Base-by-base conservation (phyloP, 2,329 filamentous ascomycete genomes). In the Xylariomycetidae sp. region DNA sequence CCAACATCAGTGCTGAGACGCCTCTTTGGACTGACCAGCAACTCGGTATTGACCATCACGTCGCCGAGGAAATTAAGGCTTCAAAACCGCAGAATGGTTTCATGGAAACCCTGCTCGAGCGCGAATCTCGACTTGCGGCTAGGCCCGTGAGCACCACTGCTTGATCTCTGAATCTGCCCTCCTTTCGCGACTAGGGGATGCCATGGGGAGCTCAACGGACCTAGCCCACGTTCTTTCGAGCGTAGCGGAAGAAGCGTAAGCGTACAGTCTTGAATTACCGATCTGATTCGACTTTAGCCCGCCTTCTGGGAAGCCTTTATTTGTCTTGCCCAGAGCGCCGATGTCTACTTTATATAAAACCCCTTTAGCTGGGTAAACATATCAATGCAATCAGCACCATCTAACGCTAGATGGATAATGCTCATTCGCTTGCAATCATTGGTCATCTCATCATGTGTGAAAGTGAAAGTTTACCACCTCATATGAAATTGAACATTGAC, bases 21-120 rank as follows among this genome's bases (percentile, higher is more conserved):
- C 82, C 89, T n/a, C 80, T 98, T 25, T 98, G 92, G 92, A 92
- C 86, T 2, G 81, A 96, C 51, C 70, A 75, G 51, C 92, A 98
- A 71, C 77, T 98, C 36, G 86, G 83, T 25, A 73, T 95, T 30
- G 74, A 79, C 38, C 44, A 50, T 38, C 70, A 85, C 52, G 68
- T 77, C 11, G 68, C 78, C 31, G 67, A 74, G 54, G 76, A 82
- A 56, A 74, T 87, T 51, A 66, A 68, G 52, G 68, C 67, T 20
- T 63, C 59, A 13, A 54, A 61, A 40, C 56, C 53, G 16, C 49
- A 46, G 27, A 57, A 54, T 32, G 53, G 53, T 34, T 57, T 81
- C 45, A 77, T 75, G 39, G 76, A 82, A 53, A 65, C 70, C 26
- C 64, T 82, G 28, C 70, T 82, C 23, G 75, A 74, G 55, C 68